A percentile compares a stretch with the other conserved stretches of the same genome.
Evolutionary conservation across 805 yeast species (phyloP).

Genomic region (Zygosaccharomyces gambellarensis): DNA sequence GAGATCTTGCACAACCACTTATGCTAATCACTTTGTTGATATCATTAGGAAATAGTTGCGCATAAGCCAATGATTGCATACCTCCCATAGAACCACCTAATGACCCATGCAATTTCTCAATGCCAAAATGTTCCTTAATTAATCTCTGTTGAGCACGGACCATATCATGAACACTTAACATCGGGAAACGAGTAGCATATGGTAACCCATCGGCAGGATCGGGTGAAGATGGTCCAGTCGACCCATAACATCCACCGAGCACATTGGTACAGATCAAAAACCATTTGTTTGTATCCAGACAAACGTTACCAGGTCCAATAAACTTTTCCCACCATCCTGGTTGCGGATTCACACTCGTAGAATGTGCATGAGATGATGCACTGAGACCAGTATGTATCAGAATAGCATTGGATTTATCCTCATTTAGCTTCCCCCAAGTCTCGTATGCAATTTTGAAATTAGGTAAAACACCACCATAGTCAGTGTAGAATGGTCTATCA

Average conservation of each 20-base stretch:
- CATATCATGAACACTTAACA: slow-evolving; percentile 83
- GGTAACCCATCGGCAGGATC: slow-evolving; percentile 63
- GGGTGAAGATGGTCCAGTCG: slow-evolving; percentile 83
- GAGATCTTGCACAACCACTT: slow-evolving; percentile 90
- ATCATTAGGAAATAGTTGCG: slow-evolving; percentile 71
- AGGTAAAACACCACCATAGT: slow-evolving; percentile 75
- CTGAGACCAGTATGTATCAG: slow-evolving; percentile 86
- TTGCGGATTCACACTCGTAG: slow-evolving; percentile 61
- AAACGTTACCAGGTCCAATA: slow-evolving; percentile 71
- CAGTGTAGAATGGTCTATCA: slow-evolving; percentile 59
- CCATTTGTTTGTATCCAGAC: slow-evolving; percentile 74
- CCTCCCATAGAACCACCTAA: slow-evolving; percentile 98
- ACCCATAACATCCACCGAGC: slow-evolving; percentile 91
- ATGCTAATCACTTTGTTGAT: slow-evolving; percentile 74
- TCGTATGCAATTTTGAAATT: slow-evolving; percentile 84
- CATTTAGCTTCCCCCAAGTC: slow-evolving; percentile 78
- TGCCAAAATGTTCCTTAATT: slow-evolving; percentile 57
- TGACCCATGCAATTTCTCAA: slow-evolving; percentile 63
- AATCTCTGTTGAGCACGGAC: slow-evolving; percentile 79
- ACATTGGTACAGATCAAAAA: slow-evolving; percentile 88
- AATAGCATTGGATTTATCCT: slow-evolving; percentile 62
- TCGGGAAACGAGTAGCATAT: slow-evolving; percentile 86
- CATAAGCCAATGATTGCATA: slow-evolving; percentile 92
- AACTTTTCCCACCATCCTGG: slow-evolving; percentile 97
- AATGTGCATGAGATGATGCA: slow-evolving; percentile 89